Evolutionary conservation across 441 rosid genomes (phyloP).

Genomic region (Jatropha multifida): DNA sequence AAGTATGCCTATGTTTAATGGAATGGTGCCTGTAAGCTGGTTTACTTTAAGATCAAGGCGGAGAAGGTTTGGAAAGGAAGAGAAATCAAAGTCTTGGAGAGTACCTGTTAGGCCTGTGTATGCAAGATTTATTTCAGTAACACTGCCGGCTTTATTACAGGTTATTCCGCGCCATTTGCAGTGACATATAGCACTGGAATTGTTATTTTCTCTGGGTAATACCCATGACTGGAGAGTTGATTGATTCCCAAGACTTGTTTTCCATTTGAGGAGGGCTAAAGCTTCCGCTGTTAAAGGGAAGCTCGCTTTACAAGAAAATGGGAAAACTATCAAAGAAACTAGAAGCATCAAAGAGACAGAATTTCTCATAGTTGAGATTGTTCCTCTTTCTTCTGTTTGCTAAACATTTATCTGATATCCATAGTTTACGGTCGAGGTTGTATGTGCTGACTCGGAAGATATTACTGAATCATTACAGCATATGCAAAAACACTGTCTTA

Average conservation of each 20-base stretch:
- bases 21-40: constrained; percentile 28
- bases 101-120: constrained; percentile 23
- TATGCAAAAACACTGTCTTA: background rate
- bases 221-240: constrained; percentile 26
- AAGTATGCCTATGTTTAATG: constrained; percentile 24
- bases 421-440: background rate
- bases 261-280: constrained; percentile 34
- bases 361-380: constrained; percentile 11
- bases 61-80: constrained; percentile 23
- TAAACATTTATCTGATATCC: background rate
- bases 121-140: constrained; percentile 22
- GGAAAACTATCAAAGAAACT: background rate
- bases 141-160: constrained; percentile 18
- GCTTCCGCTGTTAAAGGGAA: constrained; percentile 17
- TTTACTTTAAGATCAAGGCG: constrained; percentile 26
- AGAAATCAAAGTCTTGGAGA: constrained; percentile 26
- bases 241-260: constrained; percentile 22
- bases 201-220: constrained; percentile 6
- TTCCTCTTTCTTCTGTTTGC: background rate
- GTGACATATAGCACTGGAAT: background rate
- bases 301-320: constrained; percentile 13
- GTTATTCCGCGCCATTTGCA: constrained; percentile 21
- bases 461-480: background rate
- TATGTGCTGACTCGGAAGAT: background rate
- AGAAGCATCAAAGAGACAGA: background rate